phyloP scores from a whole-genome alignment of 2,329 filamentous ascomycete species.

The Monosporascus sp. region DNA sequence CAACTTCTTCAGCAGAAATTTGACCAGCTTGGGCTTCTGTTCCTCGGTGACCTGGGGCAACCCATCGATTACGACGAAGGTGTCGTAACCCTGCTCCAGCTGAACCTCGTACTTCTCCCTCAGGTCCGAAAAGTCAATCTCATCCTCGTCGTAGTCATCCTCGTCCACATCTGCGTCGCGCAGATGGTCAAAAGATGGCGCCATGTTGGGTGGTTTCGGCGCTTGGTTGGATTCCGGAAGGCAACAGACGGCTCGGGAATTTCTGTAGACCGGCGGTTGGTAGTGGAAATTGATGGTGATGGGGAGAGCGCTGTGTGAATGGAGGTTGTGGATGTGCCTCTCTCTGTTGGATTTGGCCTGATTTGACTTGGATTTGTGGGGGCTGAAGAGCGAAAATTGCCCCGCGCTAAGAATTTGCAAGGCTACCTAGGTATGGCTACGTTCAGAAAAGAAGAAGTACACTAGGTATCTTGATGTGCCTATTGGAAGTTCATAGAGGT shows the following conservation, averaged over 20 bases:
- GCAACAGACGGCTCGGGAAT: background rate
- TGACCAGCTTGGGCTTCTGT: constrained; percentile 88
- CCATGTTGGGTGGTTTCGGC: constrained; percentile 58
- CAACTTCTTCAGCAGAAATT: constrained; percentile 92
- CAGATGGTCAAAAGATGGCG: constrained; percentile 87
- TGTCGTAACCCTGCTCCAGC: constrained; percentile 91
- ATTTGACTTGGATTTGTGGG: constrained; percentile 1
- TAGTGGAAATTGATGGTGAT: background rate
- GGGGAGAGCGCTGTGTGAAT: background rate
- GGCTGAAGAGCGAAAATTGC: constrained; percentile 1
- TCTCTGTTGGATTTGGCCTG: background rate
- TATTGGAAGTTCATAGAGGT: no score
- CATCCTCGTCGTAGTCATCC: constrained; percentile 84
- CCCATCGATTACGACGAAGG: constrained; percentile 94
- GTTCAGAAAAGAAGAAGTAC: no score
- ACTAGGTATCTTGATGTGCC: no score
- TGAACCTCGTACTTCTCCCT: constrained; percentile 93
- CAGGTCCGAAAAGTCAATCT: constrained; percentile 93
- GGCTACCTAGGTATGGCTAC: no score
- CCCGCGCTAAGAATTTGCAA: background rate
- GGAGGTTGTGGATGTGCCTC: background rate
- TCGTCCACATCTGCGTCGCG: constrained; percentile 83
- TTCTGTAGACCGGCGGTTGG: background rate
- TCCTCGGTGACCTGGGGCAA: constrained; percentile 85
- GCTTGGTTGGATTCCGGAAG: background rate